Conservation (phyloP, 2,329 filamentous ascomycete species). For the Phialophora tarda region DNA sequence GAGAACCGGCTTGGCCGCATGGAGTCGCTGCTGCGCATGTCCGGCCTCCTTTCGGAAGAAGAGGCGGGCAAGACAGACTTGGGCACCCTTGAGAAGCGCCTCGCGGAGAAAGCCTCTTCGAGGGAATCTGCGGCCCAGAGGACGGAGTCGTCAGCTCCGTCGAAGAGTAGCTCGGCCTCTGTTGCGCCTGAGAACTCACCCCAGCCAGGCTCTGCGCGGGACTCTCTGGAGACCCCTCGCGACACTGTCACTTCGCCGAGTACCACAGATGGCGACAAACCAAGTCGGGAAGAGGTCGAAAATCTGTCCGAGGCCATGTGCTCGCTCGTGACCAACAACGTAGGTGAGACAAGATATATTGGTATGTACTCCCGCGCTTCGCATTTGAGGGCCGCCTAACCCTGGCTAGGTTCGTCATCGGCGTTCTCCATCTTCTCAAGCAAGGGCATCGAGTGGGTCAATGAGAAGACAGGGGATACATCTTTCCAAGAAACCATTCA, state of each 20-base stretch:
- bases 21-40: constrained; percentile 87
- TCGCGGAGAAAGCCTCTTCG: constrained; percentile 58
- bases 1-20: constrained; percentile 95
- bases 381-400: constrained; percentile 36
- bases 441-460: constrained; percentile 98
- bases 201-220: constrained; percentile 23
- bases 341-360: constrained; percentile 93
- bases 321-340: constrained; percentile 91
- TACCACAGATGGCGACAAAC: constrained; percentile 36
- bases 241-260: constrained; percentile 39
- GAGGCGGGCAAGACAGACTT: constrained; percentile 86
- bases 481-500: constrained; percentile 96
- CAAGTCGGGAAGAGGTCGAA: constrained; percentile 70
- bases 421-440: constrained; percentile 99
- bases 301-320: constrained; percentile 98
- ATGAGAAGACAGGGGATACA: constrained; percentile 92
- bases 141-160: constrained; percentile 33
- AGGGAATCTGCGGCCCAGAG: constrained; percentile 21
- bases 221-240: constrained; percentile 42
- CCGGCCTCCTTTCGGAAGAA: constrained; percentile 83
- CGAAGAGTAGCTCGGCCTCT: constrained; percentile 26
- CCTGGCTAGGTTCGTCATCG: constrained; percentile 78
- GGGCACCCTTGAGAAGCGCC: constrained; percentile 80
- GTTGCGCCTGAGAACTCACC: constrained; percentile 28
- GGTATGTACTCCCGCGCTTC: constrained; percentile 60